Evolutionary conservation across 768 basidiomycete species (phyloP), one percentile per base, ranked within the genome.

Genomic region (Pleurotus sapidus): DNA sequence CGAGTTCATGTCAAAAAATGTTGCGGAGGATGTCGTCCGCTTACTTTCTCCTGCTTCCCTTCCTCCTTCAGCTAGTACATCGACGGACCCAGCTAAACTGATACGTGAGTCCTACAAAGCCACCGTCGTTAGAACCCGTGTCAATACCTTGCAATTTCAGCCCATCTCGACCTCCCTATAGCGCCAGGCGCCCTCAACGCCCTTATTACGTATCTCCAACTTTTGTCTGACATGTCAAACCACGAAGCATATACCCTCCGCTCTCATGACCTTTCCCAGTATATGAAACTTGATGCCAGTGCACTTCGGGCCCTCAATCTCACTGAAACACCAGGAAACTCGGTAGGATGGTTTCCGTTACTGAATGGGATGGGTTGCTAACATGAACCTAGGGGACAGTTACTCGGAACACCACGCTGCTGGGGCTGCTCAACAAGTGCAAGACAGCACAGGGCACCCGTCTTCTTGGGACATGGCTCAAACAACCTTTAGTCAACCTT

Each of bases 231-330:
- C 62, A 72, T 86, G 4, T 78, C 85, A 2, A 93, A 95, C 64
- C 86, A 89, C 60, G 89, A 87, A 18, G 82, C 87, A 57, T 98
- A 87, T 74, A 84, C 80, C 12, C 79, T 99, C 11, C 82, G 81
- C 39, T 91, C 89, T 0, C 95, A 99, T 66, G 95, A 98, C 67
- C 77, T 99, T 0, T 84, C 90, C 1, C 95, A 92, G 66, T 98
- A 89, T 71, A 97, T 99, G 95, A 88, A 88, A 57, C 82, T 98
- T 7, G 97, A 99, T 68, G 93, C 97, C 1, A 96, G 94, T 60
- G 96, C 97, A 0, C 75, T 98, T 15, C 83, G 89, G 50, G 97
- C 97, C 1, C 74, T 99, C 23, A 93, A 93, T 65, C 74, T 98
- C 14, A 84, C 90, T 24, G 93, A 95, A 55, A 77, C 82, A 23